Percentiles rank a stretch among this genome's conserved stretches.
Conservation (phyloP, 1,284 basidiomycete genomes). For the Cystobasidiaceae sp. region DNA sequence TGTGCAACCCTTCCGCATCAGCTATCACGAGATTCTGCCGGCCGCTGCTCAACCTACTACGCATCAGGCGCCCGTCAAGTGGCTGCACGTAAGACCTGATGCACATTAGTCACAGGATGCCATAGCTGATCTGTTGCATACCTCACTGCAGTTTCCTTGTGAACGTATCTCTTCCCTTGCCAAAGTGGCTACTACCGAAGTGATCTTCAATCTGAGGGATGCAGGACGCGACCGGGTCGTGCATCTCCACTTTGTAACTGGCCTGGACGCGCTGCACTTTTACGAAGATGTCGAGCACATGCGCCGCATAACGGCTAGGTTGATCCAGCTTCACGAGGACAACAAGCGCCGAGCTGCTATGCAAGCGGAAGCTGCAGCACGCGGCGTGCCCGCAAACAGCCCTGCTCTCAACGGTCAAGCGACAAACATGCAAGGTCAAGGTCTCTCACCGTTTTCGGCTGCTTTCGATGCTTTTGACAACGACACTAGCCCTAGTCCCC, state of each 20-base stretch:
- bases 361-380: background rate
- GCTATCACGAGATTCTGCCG: slow-evolving; percentile 10
- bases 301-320: background rate
- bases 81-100: slow-evolving; percentile 1
- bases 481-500: background rate
- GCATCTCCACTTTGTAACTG: background rate
- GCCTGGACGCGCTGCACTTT: slow-evolving; percentile 1
- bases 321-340: background rate
- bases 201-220: background rate
- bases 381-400: background rate
- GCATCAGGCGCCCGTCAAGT: background rate
- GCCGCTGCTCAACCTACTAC: background rate
- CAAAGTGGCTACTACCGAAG: background rate
- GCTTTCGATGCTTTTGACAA: background rate
- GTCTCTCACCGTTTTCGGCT: background rate
- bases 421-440: background rate
- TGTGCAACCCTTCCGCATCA: slow-evolving; percentile 9
- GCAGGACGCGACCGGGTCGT: background rate
- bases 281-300: slow-evolving; percentile 8
- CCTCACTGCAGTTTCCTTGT: background rate
- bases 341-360: background rate
- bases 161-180: background rate
- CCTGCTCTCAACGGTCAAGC: background rate
- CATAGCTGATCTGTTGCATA: background rate
- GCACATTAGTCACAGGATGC: background rate